Percentiles rank a stretch among this genome's conserved stretches.
These are phyloP conservation scores for Phaeotremella skinneri DNA, from an alignment of 768 basidiomycete genomes.

Conservation along the genomic window DNA sequence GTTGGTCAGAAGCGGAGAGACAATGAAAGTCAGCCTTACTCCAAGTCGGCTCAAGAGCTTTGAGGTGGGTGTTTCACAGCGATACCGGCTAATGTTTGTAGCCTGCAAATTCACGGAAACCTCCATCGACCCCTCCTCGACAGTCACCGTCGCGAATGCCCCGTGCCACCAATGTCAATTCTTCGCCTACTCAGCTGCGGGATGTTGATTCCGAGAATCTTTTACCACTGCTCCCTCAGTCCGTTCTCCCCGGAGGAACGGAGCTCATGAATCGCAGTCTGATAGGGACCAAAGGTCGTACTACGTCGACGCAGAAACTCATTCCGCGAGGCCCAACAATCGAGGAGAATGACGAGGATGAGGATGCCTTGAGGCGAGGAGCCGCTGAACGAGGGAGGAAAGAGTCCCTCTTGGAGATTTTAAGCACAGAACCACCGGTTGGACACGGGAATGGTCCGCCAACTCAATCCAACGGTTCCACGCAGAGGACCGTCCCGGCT, in stretches of 20 bases:
- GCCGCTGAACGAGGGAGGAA: neutral
- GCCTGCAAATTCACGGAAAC: neutral
- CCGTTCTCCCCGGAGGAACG: neutral
- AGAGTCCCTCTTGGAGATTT: constrained; percentile 31
- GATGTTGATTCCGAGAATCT: neutral
- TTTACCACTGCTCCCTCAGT: neutral
- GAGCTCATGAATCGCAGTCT: neutral
- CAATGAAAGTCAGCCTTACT: constrained; percentile 93
- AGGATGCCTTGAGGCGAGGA: constrained; percentile 7
- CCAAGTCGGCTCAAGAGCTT: constrained; percentile 89
- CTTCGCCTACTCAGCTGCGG: neutral
- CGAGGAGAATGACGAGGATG: constrained; percentile 21
- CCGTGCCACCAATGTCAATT: neutral
- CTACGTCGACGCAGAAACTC: constrained; percentile 3
- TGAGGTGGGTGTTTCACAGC: constrained; percentile 64
- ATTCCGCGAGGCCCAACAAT: constrained; percentile 20
- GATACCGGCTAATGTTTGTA: neutral
- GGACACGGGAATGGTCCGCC: neutral
- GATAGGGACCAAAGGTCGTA: neutral
- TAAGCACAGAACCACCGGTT: constrained; percentile 25
- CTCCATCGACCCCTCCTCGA: neutral
- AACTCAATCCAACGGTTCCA: neutral
- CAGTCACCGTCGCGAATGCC: constrained; percentile 3
- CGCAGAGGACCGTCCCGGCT: constrained; percentile 32
- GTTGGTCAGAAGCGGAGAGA: constrained; percentile 80